Base-by-base conservation (phyloP, 106 monocot genomes). In the Dendrobium nobile region DNA sequence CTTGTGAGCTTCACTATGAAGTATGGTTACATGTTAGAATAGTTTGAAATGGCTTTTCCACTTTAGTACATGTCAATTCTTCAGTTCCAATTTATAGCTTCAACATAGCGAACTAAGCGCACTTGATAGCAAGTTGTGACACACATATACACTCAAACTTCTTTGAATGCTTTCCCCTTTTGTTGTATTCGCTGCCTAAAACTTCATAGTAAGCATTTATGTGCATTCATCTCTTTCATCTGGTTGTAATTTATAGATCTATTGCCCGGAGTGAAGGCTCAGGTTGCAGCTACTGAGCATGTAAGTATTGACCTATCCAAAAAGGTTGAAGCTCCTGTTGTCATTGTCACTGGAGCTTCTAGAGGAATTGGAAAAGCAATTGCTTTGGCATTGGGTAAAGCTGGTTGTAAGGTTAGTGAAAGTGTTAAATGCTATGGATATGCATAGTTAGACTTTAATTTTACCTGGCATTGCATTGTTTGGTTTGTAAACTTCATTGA, bases 321-420 rank as follows among this genome's bases (percentile, higher is more conserved):
- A 78, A 78, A 88, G 75, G 72, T 83, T 64, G 98, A 90, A 75
- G 80, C 85, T 75, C 95, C 98, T 77, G 91, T 93, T 74, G 95
- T 86, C 58, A 76, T 99, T 72, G 82, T 99, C 47, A 99, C 98
- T 75, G 98, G 98, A 59, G 98, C 98, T 77, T 99, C 98, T 41
- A 85, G 98, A 74, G 98, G 98, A 65, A 99, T 99, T 47, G 98
- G 98, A 59, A 99, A 85, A 86, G 93, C 95, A 31, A 82, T 95
- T 41, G 98, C 92, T 18, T 84, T 99, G 82, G 77, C 92, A 17
- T 45, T 99, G 24, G 98, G 98, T n/a, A 92, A 91, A 85, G 89
- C 95, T 81, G 98, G 98, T 41, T 99, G 98, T 83, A 99, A 93
- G 95, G 98, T 99, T 18, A 79, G 84, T 78, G 9, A 5, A 68